Evolutionary conservation across 208 protist genomes (phyloP).

Genomic region (Trypanosoma boissoni): DNA sequence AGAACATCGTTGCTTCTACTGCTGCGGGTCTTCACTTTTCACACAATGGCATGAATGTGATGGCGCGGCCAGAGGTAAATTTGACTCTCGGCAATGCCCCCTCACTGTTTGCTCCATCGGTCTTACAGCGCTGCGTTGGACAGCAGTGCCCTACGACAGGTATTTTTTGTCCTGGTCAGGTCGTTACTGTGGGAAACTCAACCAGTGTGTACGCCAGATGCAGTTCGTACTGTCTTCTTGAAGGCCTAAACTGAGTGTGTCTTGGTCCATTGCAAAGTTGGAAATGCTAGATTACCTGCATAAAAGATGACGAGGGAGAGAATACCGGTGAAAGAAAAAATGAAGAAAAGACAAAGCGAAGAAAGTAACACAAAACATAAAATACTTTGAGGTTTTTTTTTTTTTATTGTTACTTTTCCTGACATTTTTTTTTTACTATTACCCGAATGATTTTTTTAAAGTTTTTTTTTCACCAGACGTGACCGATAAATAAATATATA

Average conservation of each 20-base stretch:
- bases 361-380: slow-evolving; percentile 9
- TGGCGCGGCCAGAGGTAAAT: slow-evolving; percentile 60
- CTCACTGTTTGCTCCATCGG: slow-evolving; percentile 52
- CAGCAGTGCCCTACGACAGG: slow-evolving; percentile 60
- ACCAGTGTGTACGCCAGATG: slow-evolving; percentile 65
- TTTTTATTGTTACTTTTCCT: slow-evolving; percentile 14
- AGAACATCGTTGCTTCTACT: slow-evolving; percentile 66
- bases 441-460: no score
- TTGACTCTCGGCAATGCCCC: slow-evolving; percentile 53
- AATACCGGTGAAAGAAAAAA: no score
- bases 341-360: background rate
- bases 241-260: slow-evolving; percentile 55
- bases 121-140: slow-evolving; percentile 77
- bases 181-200: slow-evolving; percentile 46
- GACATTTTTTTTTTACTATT: no score
- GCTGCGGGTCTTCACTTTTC: slow-evolving; percentile 80
- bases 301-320: no score
- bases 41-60: slow-evolving; percentile 69
- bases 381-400: slow-evolving; percentile 13
- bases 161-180: slow-evolving; percentile 73
- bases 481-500: no score
- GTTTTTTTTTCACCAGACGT: no score
- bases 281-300: no score
- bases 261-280: no score
- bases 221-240: slow-evolving; percentile 76